phyloP scores from a whole-genome alignment of 2,329 filamentous ascomycete genomes.

The Nemania sp. region DNA sequence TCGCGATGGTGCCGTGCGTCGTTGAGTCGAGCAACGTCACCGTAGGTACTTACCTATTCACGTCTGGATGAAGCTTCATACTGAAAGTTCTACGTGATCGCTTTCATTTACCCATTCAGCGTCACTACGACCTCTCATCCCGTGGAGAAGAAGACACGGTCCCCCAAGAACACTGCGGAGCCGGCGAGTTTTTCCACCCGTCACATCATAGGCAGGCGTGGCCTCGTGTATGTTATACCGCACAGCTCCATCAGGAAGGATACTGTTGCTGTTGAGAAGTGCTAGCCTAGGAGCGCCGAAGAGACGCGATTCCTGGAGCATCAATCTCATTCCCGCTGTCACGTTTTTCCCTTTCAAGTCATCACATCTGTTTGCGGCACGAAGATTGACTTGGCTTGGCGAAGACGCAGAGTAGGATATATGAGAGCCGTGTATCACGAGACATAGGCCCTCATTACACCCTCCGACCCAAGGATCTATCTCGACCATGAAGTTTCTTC shows the following conservation, averaged over 20 bases:
- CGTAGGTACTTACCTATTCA: background rate
- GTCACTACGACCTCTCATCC: background rate
- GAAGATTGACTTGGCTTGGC: background rate
- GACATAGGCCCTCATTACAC: background rate
- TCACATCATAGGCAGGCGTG: constrained; percentile 11
- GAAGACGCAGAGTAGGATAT: background rate
- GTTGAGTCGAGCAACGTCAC: background rate
- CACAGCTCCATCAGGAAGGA: background rate
- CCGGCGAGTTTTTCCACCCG: constrained; percentile 24
- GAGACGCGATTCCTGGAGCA: background rate
- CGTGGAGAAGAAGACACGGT: background rate
- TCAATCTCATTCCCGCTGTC: background rate
- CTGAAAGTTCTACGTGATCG: background rate
- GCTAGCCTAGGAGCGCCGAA: constrained; percentile 4
- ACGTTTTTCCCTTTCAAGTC: too few species aligned
- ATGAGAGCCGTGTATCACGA: background rate
- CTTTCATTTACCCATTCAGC: background rate
- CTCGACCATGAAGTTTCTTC: constrained; percentile 27
- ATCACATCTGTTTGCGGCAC: too few species aligned
- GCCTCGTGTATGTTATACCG: constrained; percentile 5
- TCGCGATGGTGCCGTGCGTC: background rate
- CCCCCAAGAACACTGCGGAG: constrained; percentile 3
- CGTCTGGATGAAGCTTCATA: background rate
- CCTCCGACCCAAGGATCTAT: background rate
- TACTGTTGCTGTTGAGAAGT: background rate